Conservation (phyloP, 768 basidiomycete species). For the Rhodotorula sphaerocarpa region DNA sequence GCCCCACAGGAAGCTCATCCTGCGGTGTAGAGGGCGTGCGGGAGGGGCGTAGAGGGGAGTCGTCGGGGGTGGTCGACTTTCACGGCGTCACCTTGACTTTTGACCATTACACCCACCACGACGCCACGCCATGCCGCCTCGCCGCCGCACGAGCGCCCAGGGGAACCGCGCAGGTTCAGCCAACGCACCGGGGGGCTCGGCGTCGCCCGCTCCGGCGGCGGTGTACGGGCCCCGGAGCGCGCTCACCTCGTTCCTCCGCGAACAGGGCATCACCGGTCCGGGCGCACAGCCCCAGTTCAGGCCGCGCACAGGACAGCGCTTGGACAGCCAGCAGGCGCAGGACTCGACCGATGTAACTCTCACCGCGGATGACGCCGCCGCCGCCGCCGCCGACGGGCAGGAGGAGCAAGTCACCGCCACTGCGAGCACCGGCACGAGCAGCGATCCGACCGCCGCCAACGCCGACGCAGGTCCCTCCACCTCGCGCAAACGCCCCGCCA, state of each 20-base stretch:
- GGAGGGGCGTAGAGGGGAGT: too few species aligned
- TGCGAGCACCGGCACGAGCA: neutral
- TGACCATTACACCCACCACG: too few species aligned
- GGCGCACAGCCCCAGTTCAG: constrained; percentile 29
- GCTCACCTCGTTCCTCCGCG: constrained; percentile 67
- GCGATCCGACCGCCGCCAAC: constrained; percentile 6
- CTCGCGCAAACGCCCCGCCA: too few species aligned
- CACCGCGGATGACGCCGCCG: too few species aligned
- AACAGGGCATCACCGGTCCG: constrained; percentile 50
- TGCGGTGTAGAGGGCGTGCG: too few species aligned
- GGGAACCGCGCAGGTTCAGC: too few species aligned
- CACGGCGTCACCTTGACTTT: neutral
- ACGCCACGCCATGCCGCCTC: constrained; percentile 15
- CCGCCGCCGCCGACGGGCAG: too few species aligned
- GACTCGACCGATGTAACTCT: too few species aligned
- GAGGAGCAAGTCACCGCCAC: neutral
- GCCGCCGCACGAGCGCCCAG: neutral
- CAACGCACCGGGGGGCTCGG: too few species aligned
- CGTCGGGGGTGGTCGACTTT: neutral
- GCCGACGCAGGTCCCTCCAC: constrained; percentile 54
- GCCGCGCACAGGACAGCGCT: constrained; percentile 3
- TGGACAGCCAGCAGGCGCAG: too few species aligned
- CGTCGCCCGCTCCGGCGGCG: constrained; percentile 42
- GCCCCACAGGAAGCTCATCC: constrained; percentile 31
- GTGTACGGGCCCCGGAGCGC: constrained; percentile 76